Percentiles rank a stretch among this genome's conserved stretches.
Evolutionary conservation across 768 basidiomycete genomes (phyloP).

Genomic region (Lactarius sp.): DNA sequence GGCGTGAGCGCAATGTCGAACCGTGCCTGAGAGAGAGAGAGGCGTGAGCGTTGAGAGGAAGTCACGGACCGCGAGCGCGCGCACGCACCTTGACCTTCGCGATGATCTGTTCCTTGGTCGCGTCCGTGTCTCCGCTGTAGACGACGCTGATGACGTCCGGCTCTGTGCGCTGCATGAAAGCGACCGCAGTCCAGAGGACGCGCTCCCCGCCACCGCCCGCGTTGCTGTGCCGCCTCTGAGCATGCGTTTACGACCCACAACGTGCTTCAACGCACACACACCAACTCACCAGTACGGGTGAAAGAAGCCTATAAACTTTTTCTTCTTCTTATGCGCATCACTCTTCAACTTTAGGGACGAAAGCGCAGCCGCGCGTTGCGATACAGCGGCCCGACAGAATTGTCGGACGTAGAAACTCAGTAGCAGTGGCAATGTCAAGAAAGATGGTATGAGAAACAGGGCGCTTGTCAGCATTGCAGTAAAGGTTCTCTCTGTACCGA

Average conservation of each 20-base stretch:
- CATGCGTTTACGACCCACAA: not conserved
- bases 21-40: conserved; percentile 55
- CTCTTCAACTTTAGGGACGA: conserved; percentile 19
- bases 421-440: not conserved
- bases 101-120: conserved; percentile 75
- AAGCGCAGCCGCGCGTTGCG: conserved; percentile 5
- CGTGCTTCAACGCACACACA: not conserved
- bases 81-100: conserved; percentile 65
- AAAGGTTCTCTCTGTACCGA: not conserved
- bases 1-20: conserved; percentile 76
- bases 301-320: conserved; percentile 72
- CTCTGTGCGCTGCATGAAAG: conserved; percentile 64
- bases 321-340: conserved; percentile 7
- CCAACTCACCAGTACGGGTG: conserved; percentile 88
- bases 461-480: conserved; percentile 4
- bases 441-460: not conserved
- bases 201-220: conserved; percentile 96
- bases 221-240: conserved; percentile 49
- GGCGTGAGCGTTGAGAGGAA: not conserved
- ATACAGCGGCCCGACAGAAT: not conserved
- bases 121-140: conserved; percentile 85
- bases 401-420: not conserved
- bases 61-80: not conserved
- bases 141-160: conserved; percentile 67
- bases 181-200: conserved; percentile 89